A percentile compares a stretch with the other conserved stretches of the same genome.
Evolutionary conservation across 306 rosid species (phyloP).

Genomic region (Pterocarpus santalinus): DNA sequence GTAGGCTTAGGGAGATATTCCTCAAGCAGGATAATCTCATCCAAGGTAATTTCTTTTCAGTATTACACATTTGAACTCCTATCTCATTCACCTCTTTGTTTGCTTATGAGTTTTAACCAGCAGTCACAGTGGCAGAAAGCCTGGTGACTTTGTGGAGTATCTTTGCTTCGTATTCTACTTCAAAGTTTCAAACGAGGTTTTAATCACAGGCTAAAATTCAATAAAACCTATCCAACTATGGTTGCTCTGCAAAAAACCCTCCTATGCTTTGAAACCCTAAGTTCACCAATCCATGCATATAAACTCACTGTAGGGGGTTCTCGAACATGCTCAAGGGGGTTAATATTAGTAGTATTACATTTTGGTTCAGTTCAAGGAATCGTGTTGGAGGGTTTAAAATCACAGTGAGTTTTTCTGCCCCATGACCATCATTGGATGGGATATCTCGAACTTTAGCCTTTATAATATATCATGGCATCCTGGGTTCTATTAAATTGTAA

Average conservation of each 20-base stretch:
- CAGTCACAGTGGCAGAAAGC: constrained; percentile 17
- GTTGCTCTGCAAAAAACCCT: constrained; percentile 15
- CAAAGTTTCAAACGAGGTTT: constrained; percentile 1
- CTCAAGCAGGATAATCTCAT: constrained; percentile 98
- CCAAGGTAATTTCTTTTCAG: constrained; percentile 71
- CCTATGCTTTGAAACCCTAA: constrained; percentile 10
- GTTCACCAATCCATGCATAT: not conserved
- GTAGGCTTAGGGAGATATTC: constrained; percentile 99
- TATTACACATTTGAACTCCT: constrained; percentile 18
- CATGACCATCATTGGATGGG: too few species aligned
- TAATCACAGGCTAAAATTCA: not conserved
- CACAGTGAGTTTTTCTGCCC: too few species aligned
- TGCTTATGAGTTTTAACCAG: constrained; percentile 1
- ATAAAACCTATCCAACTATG: not conserved
- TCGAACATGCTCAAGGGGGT: not conserved
- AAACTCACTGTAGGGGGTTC: not conserved
- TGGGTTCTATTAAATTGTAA: too few species aligned
- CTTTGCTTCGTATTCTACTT: constrained; percentile 29
- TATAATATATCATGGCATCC: too few species aligned
- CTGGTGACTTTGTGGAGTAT: not conserved
- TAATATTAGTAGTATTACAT: not conserved
- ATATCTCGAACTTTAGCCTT: too few species aligned
- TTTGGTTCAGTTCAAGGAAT: too few species aligned
- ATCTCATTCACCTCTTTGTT: not conserved
- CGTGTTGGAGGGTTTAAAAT: too few species aligned